phyloP scores from a whole-genome alignment of 202 grass and related monocot genomes.

The Setaria viridis region DNA sequence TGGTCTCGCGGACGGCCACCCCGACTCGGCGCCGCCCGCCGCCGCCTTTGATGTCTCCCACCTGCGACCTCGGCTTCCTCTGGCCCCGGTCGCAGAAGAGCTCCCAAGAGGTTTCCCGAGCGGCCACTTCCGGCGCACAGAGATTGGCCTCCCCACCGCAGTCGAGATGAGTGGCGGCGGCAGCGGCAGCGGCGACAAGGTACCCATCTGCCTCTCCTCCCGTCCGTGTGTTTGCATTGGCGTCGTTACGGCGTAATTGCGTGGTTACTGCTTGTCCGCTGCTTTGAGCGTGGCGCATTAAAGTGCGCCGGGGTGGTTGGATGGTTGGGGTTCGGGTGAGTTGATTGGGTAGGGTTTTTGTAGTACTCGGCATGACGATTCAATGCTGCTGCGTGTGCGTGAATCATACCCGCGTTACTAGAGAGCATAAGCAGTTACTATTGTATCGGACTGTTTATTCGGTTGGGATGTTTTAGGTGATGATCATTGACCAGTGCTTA shows the following conservation, averaged over 20 bases:
- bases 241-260: constrained; percentile 29
- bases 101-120: constrained; percentile 29
- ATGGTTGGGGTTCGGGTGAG: constrained; percentile 25
- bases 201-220: background rate
- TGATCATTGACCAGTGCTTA: background rate
- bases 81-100: constrained; percentile 46
- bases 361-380: constrained; percentile 14
- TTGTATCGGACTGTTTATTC: background rate
- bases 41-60: constrained; percentile 61
- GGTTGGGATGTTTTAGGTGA: background rate
- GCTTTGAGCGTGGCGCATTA: constrained; percentile 7
- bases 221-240: background rate
- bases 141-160: constrained; percentile 4
- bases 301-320: constrained; percentile 5
- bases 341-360: constrained; percentile 39
- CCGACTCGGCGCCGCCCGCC: constrained; percentile 14
- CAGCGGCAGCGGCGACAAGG: constrained; percentile 48
- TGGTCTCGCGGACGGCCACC: constrained; percentile 36
- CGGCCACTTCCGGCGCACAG: background rate
- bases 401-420: background rate
- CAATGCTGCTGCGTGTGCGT: background rate
- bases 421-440: background rate
- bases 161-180: constrained; percentile 55
- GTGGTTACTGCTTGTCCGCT: background rate
- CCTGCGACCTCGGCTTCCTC: constrained; percentile 48